Conservation (phyloP, 352 stramenopile genomes). For the Elongisporangium prolatum region DNA sequence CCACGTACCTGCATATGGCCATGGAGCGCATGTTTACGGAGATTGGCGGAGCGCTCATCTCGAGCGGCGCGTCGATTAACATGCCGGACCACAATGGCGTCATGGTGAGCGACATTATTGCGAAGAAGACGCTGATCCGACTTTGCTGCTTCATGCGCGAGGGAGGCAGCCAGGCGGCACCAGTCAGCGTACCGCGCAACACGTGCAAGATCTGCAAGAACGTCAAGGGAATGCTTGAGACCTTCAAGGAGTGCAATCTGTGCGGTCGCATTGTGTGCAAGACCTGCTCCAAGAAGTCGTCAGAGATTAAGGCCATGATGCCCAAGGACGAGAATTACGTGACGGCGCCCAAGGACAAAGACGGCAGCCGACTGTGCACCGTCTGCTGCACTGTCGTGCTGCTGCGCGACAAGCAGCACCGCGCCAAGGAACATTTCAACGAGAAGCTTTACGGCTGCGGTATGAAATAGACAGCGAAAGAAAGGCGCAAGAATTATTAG, state of each 20-base stretch:
- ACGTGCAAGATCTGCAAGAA: slow-evolving; percentile 84
- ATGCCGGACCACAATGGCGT: slow-evolving; percentile 72
- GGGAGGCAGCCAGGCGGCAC: slow-evolving; percentile 55
- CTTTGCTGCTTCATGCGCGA: slow-evolving; percentile 79
- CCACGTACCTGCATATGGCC: slow-evolving; percentile 84
- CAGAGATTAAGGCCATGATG: slow-evolving; percentile 54
- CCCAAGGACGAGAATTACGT: slow-evolving; percentile 24
- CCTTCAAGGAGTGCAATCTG: slow-evolving; percentile 67
- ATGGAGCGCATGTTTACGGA: slow-evolving; percentile 61
- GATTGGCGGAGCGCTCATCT: slow-evolving; percentile 61
- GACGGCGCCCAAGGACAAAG: slow-evolving; percentile 47
- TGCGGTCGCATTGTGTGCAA: slow-evolving; percentile 78
- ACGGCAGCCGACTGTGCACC: slow-evolving; percentile 57
- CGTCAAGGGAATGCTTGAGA: slow-evolving; percentile 67
- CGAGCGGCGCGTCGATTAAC: slow-evolving; percentile 79
- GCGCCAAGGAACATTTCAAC: slow-evolving; percentile 70
- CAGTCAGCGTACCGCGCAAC: slow-evolving; percentile 39
- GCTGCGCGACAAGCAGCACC: slow-evolving; percentile 70
- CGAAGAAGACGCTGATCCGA: slow-evolving; percentile 69
- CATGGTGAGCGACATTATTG: slow-evolving; percentile 74
- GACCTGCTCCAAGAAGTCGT: slow-evolving; percentile 76
- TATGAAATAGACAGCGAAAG: slow-evolving; percentile 48
- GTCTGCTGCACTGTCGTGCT: slow-evolving; percentile 79
- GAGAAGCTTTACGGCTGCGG: slow-evolving; percentile 68
- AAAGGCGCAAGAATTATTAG: slow-evolving; percentile 15